phyloP scores from a whole-genome alignment of 805 yeast genomes.

The Sugiyamaella qingdaonensis region DNA sequence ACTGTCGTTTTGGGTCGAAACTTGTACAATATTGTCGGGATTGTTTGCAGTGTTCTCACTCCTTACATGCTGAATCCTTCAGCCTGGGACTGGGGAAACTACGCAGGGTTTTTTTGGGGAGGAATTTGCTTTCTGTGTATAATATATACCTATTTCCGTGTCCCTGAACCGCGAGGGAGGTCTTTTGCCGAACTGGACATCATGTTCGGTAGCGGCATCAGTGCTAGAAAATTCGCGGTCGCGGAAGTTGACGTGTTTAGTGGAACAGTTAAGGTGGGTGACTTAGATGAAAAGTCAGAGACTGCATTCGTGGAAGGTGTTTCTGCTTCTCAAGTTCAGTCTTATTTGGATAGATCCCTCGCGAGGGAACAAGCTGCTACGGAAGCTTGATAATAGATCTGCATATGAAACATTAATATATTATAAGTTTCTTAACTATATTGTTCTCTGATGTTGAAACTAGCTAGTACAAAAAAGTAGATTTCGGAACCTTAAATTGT shows the following conservation, averaged over 20 bases:
- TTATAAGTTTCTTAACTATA: no score
- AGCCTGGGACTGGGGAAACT: constrained; percentile 44
- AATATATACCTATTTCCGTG: constrained; percentile 46
- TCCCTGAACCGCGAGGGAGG: constrained; percentile 57
- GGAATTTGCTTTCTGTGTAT: constrained; percentile 32
- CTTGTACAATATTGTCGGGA: constrained; percentile 21
- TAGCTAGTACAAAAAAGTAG: no score
- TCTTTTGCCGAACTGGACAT: constrained; percentile 56
- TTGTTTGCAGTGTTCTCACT: constrained; percentile 14
- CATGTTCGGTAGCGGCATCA: constrained; percentile 38
- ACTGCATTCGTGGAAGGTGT: background rate
- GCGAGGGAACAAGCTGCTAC: no score
- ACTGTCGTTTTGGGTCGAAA: constrained; percentile 40
- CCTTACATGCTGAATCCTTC: constrained; percentile 49
- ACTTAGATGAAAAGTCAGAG: background rate
- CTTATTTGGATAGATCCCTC: background rate
- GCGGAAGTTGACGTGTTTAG: constrained; percentile 15
- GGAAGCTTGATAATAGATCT: no score
- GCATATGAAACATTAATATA: no score
- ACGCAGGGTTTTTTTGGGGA: constrained; percentile 46
- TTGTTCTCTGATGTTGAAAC: no score
- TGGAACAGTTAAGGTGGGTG: background rate
- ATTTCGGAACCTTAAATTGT: no score
- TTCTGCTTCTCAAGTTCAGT: background rate
- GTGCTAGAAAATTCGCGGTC: constrained; percentile 28